phyloP scores from a whole-genome alignment of 1,284 basidiomycete genomes.

The Peniophora sp. region DNA sequence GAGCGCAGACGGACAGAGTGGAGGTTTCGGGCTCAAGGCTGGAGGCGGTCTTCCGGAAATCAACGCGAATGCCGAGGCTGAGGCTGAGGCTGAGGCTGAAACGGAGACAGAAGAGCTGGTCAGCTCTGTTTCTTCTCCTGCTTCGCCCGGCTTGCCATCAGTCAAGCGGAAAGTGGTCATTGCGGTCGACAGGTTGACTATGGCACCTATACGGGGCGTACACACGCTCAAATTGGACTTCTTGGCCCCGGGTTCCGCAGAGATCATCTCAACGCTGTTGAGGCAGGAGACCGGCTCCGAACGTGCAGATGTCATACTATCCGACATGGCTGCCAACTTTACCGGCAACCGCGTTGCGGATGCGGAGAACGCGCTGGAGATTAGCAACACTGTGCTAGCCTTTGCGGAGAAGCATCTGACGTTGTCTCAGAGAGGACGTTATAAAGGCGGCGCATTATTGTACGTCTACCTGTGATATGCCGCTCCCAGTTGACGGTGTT shows the following conservation, averaged over 20 bases:
- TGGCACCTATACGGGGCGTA: conserved; percentile 63
- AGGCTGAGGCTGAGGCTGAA: conserved; percentile 3
- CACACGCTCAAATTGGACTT: conserved; percentile 70
- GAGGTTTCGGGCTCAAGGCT: conserved; percentile 11
- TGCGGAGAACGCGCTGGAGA: conserved; percentile 49
- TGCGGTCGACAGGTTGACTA: conserved; percentile 68
- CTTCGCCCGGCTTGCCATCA: not conserved
- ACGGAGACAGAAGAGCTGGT: not conserved
- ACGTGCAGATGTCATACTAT: conserved; percentile 65
- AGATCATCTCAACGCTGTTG: conserved; percentile 40
- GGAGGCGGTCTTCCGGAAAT: not conserved
- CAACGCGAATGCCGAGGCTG: conserved; percentile 1
- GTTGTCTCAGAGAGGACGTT: conserved; percentile 32
- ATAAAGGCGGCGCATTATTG: conserved; percentile 56
- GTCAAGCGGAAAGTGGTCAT: conserved; percentile 44
- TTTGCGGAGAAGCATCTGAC: conserved; percentile 51
- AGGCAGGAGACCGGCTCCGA: conserved; percentile 25
- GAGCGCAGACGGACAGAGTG: conserved; percentile 4
- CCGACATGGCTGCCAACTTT: conserved; percentile 72
- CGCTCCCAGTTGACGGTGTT: conserved; percentile 3
- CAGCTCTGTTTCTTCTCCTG: no score
- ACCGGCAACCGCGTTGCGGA: conserved; percentile 58
- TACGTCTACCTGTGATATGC: conserved; percentile 27
- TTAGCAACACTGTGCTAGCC: conserved; percentile 55
- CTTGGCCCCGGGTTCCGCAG: conserved; percentile 47